Evolutionary conservation across 768 basidiomycete genomes (phyloP).

Genomic region (Hericium coralloides): DNA sequence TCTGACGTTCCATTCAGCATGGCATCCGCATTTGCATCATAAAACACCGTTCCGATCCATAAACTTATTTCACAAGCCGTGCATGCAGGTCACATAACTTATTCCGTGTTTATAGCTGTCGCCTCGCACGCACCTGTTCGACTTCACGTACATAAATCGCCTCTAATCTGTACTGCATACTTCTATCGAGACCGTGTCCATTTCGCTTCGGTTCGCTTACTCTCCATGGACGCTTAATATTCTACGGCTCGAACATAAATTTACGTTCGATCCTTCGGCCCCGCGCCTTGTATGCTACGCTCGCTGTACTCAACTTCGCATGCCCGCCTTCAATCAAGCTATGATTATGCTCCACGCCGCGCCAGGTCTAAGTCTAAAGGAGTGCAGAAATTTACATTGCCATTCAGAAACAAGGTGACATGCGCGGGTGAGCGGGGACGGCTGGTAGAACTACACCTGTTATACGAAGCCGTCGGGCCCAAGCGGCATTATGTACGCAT

Average conservation of each 20-base stretch:
- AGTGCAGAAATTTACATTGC: neutral
- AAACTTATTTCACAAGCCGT: neutral
- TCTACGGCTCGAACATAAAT: no score
- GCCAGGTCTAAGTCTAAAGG: neutral
- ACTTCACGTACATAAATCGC: no score
- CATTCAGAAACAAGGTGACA: neutral
- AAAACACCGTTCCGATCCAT: neutral
- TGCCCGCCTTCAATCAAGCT: no score
- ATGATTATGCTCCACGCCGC: no score
- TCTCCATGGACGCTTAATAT: no score
- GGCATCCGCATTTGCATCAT: neutral
- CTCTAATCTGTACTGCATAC: no score
- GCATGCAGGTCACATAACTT: slow-evolving; percentile 9
- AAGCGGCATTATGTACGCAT: neutral
- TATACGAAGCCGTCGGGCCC: neutral
- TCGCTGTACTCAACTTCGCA: no score
- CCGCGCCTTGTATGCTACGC: no score
- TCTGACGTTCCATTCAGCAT: neutral
- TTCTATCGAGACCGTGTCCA: no score
- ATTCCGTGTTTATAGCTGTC: slow-evolving; percentile 14
- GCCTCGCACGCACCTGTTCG: no score
- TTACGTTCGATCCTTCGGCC: no score
- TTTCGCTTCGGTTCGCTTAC: no score
- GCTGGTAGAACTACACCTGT: neutral
- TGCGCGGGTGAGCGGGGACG: neutral